Evolutionary conservation across 441 rosid genomes (phyloP), one percentile per base, ranked within the genome.

Genomic region (Aquilaria agallochum): DNA sequence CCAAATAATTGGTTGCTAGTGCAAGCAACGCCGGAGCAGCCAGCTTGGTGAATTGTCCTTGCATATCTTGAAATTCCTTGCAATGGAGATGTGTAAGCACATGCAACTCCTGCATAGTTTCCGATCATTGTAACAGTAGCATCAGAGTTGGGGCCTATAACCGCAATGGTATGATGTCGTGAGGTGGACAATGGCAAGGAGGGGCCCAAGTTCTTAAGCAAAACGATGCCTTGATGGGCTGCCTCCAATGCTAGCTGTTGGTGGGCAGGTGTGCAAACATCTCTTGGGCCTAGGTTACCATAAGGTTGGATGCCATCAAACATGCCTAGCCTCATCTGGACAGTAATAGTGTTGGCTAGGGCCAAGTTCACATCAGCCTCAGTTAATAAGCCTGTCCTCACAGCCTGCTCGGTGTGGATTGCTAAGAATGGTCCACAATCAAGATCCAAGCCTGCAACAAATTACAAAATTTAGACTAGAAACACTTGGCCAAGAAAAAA

Each of bases 391-490:
- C 86, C 82, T 46, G 42, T 65, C 47, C 57, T 76, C 10, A 94
- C 59, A 1, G 99, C 99, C 33, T 66, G 75, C 68, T 84, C 89
- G 0, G 97, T 94, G 70, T 89, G 75, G 14, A 91, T 48, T 0
- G 97, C 99, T 61, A 94, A 68, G 73, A 86, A 91, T 46, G 99
- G 95, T 2, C 94, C 94, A 12, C 94, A 87, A 8, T 87, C 84
- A 76, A 87, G 74, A 59, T 87, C 90, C 74, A 87, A 59, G 20
- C 92, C 92, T 81, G 30, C 11, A 49, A 62, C 9, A 46, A 47
- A 59, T 59, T 7, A 44, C 33, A 58, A 49, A 5, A 63, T 5
- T 4, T 11, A 40, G 5, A 11, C 34, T 45, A 44, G 52, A 11
- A 10, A 10, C 30, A 14, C 3, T 2, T 3, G 33, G 12, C 6